Evolutionary conservation across 1,139 yeast genomes (phyloP), one percentile per base, ranked within the genome.

Genomic region (Suhomyces coccinellae): DNA sequence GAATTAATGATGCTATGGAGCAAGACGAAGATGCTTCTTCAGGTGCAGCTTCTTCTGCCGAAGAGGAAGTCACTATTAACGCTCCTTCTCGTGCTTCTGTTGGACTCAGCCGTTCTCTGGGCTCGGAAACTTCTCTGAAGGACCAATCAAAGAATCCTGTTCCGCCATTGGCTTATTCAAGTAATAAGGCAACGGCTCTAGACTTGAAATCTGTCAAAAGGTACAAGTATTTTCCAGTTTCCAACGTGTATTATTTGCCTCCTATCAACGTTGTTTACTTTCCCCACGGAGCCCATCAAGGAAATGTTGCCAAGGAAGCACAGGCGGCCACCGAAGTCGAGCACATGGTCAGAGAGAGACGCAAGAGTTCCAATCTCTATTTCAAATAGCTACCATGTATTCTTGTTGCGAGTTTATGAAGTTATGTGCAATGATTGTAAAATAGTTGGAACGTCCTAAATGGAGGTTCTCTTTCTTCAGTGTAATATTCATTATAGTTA

Each of bases 261-360:
- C 85, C 84, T 1, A 79, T 80, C 26, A 80, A 79, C 56, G 82
- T 75, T 42, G 83, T 79, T 9, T 80, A 80, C 55, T 75, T 80
- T 50, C 85, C 85, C 1, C 85, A 80, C 56, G 73, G 82, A 6
- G 80, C 77, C 2, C 83, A 79, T 54, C 42, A 39, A n/a, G 40
- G 40, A 4, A 39, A 35, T 14, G 38, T 36, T 16, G 29, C 44
- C 4, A 43, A 42, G 29, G 49, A 44, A 11, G 44, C 33, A 12
- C 45, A 40, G 11, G 24, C 42, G 13, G 28, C 33, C 20, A 22
- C 43, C 6, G 48, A 44, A 28, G 42, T 48, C 6, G 53, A 47
- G 33, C 43, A 44, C n/a, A 28, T 44, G 30, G 38, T 45, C 8
- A 45, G 38, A 28, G 55, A 52, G 26, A 46, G 51, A n/a, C 46